Percentiles rank a stretch among this genome's conserved stretches.
These are phyloP conservation scores for Candida railenensis DNA, from an alignment of 805 yeast species.

Conservation along the genomic window DNA sequence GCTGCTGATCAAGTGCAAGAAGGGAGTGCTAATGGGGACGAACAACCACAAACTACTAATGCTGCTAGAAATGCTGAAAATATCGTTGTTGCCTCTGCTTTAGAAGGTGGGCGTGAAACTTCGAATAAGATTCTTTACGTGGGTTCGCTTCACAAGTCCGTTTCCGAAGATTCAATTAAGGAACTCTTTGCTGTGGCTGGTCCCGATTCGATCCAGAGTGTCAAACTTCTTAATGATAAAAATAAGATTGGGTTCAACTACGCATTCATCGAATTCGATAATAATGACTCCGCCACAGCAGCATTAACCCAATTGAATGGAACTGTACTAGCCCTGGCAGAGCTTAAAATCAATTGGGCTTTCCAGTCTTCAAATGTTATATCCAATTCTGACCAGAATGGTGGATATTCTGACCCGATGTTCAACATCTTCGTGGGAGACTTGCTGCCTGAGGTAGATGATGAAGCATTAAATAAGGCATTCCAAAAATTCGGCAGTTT, in stretches of 20 bases:
- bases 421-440: constrained; percentile 86
- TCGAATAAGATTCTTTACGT: constrained; percentile 74
- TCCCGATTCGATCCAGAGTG: constrained; percentile 47
- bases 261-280: constrained; percentile 77
- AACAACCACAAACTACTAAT: not conserved
- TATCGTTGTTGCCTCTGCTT: constrained; percentile 54
- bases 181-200: constrained; percentile 47
- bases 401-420: constrained; percentile 29
- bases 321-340: constrained; percentile 49
- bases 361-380: constrained; percentile 73
- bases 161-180: constrained; percentile 60
- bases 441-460: constrained; percentile 77
- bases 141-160: constrained; percentile 65
- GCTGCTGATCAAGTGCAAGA: not conserved
- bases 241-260: constrained; percentile 72
- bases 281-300: constrained; percentile 54
- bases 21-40: not conserved
- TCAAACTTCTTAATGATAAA: constrained; percentile 75
- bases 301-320: constrained; percentile 67
- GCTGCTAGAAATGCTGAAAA: not conserved
- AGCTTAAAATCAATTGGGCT: constrained; percentile 76
- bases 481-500: constrained; percentile 60
- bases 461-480: constrained; percentile 60
- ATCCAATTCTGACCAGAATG: constrained; percentile 26
- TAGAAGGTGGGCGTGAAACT: constrained; percentile 79